These are phyloP conservation scores for Rhododendron vialii DNA, from an alignment of 148 eudicot species.

Conservation along the genomic window DNA sequence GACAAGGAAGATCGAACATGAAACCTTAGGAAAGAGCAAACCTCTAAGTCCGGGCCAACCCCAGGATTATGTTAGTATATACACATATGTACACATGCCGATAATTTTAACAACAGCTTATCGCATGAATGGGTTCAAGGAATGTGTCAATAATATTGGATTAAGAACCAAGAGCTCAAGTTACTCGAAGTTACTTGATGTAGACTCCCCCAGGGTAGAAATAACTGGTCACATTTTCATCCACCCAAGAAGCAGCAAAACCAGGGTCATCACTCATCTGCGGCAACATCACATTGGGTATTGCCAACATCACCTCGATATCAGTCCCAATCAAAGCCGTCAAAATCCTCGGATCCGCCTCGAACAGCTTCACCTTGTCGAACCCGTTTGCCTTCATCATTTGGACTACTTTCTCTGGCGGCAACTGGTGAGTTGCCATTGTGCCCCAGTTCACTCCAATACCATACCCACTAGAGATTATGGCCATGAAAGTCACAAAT, in stretches of 20 bases:
- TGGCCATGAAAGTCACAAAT: conserved; percentile 7
- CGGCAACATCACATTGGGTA: conserved; percentile 77
- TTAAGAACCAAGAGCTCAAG: background rate
- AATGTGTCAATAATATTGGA: background rate
- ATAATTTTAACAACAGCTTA: background rate
- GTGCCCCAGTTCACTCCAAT: conserved; percentile 99
- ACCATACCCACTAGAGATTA: conserved; percentile 20
- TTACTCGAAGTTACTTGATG: conserved; percentile 51
- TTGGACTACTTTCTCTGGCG: conserved; percentile 63
- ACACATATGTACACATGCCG: too few species aligned
- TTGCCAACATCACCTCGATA: conserved; percentile 83
- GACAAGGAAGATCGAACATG: too few species aligned
- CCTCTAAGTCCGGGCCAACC: too few species aligned
- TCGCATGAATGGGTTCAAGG: background rate
- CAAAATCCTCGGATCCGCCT: conserved; percentile 68
- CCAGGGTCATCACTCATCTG: conserved; percentile 57
- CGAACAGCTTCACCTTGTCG: conserved; percentile 80
- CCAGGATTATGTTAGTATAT: too few species aligned
- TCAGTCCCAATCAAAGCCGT: conserved; percentile 54
- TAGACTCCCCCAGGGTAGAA: conserved; percentile 64
- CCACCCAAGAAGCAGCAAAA: conserved; percentile 79
- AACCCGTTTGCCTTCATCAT: conserved; percentile 85
- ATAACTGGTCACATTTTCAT: conserved; percentile 66
- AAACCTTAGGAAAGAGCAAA: too few species aligned
- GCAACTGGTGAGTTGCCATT: conserved; percentile 67